Conservation (phyloP, 345 rosid genomes). For the Eucalyptus marginata region DNA sequence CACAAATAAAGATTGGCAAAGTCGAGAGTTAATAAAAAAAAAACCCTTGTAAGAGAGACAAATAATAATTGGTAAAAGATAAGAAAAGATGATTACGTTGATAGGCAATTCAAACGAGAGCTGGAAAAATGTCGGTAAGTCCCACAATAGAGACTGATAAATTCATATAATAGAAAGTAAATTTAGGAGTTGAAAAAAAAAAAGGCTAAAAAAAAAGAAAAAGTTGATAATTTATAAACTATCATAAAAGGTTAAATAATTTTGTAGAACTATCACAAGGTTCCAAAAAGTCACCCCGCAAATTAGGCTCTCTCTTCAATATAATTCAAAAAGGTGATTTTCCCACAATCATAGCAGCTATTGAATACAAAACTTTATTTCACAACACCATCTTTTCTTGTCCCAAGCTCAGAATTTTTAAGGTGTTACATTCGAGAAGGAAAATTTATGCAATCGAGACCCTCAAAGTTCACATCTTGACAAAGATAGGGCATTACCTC, state of each 20-base stretch:
- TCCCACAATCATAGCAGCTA: not conserved
- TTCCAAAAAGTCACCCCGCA: not conserved
- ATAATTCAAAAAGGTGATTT: not conserved
- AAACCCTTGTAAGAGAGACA: not conserved
- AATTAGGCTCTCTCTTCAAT: not conserved
- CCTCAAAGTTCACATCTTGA: not conserved
- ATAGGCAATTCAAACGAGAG: not conserved
- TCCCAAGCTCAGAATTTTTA: not conserved
- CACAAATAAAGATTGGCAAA: not conserved
- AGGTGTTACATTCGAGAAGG: not conserved
- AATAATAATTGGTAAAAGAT: not conserved
- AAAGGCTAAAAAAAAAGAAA: accelerated
- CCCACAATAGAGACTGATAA: not conserved
- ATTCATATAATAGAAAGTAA: not conserved
- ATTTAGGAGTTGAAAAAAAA: not conserved
- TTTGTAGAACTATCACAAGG: not conserved
- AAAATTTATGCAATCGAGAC: not conserved
- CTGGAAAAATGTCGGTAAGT: not conserved
- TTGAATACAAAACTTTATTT: not conserved
- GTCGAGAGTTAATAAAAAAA: not conserved
- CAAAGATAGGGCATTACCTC: not conserved
- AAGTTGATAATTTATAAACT: not conserved
- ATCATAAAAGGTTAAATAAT: not conserved
- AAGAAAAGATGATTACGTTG: not conserved
- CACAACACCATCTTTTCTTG: not conserved